Conservation (phyloP, 345 rosid species). For the Ricinus communis region DNA sequence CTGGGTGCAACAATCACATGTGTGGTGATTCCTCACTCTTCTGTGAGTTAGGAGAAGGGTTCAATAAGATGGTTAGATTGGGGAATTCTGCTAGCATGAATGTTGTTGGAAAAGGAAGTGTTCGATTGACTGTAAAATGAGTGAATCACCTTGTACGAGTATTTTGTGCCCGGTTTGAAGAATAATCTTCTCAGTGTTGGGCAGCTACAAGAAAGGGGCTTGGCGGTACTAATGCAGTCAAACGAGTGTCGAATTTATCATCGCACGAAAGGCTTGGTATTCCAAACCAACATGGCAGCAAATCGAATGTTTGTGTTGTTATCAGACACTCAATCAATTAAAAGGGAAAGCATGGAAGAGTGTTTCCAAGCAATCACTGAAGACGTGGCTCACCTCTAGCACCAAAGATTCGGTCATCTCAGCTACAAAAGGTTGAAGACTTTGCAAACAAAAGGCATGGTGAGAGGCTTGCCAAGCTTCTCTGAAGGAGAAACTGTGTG, state of each 20-base stretch:
- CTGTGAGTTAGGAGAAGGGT: neutral
- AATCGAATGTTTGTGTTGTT: slow-evolving; percentile 3
- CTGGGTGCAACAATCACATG: neutral
- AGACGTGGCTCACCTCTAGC: neutral
- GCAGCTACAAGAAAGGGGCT: neutral
- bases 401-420: slow-evolving; percentile 7
- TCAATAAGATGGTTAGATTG: neutral
- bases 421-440: neutral
- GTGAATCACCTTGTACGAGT: neutral
- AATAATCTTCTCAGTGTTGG: slow-evolving; percentile 2
- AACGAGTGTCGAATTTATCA: neutral
- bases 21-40: neutral
- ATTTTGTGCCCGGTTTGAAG: neutral
- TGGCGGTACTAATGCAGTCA: neutral
- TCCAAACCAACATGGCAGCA: slow-evolving; percentile 4
- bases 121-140: neutral
- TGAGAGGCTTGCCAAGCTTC: neutral
- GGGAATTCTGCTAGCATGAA: neutral
- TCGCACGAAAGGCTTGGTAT: neutral
- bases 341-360: neutral
- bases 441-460: neutral
- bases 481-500: neutral
- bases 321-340: neutral
- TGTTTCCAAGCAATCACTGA: neutral
- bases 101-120: neutral